These are phyloP conservation scores for Tolypocladium amazonense DNA, from an alignment of 2,329 filamentous ascomycete genomes.

Conservation along the genomic window DNA sequence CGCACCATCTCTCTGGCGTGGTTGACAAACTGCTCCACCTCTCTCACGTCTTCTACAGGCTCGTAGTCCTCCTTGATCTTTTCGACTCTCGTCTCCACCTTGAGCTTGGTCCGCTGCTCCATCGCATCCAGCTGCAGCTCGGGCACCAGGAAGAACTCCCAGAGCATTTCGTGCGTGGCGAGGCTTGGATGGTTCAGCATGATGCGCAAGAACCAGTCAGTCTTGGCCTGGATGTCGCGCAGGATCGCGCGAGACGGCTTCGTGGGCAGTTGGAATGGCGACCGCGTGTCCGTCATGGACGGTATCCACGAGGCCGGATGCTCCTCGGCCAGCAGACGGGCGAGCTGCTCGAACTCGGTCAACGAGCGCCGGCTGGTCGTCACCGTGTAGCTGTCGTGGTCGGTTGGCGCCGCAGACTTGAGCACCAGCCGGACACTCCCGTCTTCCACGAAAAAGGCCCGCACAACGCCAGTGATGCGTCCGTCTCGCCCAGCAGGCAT, in stretches of 20 bases:
- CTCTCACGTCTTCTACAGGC: slow-evolving; percentile 70
- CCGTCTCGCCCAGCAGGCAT: slow-evolving; percentile 61
- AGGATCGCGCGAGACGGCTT: slow-evolving; percentile 81
- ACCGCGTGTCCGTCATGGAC: slow-evolving; percentile 63
- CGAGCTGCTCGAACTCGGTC: slow-evolving; percentile 82
- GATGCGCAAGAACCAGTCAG: slow-evolving; percentile 82
- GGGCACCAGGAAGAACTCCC: slow-evolving; percentile 97
- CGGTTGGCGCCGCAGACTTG: slow-evolving; percentile 84
- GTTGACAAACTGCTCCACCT: slow-evolving; percentile 87
- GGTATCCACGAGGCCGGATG: slow-evolving; percentile 95
- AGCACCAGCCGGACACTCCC: slow-evolving; percentile 85
- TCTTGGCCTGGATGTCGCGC: slow-evolving; percentile 74
- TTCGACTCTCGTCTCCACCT: slow-evolving; percentile 73
- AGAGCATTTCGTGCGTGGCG: slow-evolving; percentile 89
- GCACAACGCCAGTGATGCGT: slow-evolving; percentile 82
- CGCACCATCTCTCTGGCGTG: slow-evolving; percentile 86
- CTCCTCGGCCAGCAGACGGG: slow-evolving; percentile 72
- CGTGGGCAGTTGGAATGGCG: slow-evolving; percentile 86
- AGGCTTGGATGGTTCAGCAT: slow-evolving; percentile 86
- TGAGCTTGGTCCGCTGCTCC: slow-evolving; percentile 75
- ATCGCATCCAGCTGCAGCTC: slow-evolving; percentile 87
- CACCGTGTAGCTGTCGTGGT: slow-evolving; percentile 75
- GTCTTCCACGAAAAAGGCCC: slow-evolving; percentile 96
- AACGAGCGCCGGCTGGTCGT: slow-evolving; percentile 87
- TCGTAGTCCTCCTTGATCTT: slow-evolving; percentile 82